Evolutionary conservation across 805 yeast genomes (phyloP), one percentile per base, ranked within the genome.

Genomic region (Candida yuanshanica): DNA sequence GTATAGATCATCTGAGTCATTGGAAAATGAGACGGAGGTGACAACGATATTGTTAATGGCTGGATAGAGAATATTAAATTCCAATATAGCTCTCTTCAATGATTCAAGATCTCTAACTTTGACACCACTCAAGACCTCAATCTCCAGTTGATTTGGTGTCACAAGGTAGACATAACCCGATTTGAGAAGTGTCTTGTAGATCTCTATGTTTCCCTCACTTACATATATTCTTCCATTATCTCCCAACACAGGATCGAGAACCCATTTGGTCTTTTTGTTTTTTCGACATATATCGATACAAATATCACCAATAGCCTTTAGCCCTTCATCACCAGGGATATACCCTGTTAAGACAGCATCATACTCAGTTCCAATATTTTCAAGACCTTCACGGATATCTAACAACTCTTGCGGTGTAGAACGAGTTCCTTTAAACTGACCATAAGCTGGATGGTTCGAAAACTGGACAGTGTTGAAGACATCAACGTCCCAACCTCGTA

Each of bases 381-480:
- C 53, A 13, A 91, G 59, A 0, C 95, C 95, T 4, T 64, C 49
- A 39, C 73, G 71, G 3, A 87, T 59, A 1, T 69, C 74, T 8
- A 48, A 38, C 14, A 90, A 56, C 33, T 72, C 72, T 0, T 59
- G 59, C 0, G 77, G 65, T 3, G 67, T 49, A 4, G 75, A 66
- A 39, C 70, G 70, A 14, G 69, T 60, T 3, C 96, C 96, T 26
- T 67, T 68, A 53, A 83, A 78, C 11, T 60, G 47, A 0, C 84
- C 86, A 60, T 88, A 88, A 1, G 96, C 98, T 2, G 97, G 91
- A 63, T 91, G 97, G 53, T 91, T 89, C 2, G 96, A 86, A 52
- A 81, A 80, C 55, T 87, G 85, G 17, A 90, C 95, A 1, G 95
- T 87, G 62, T 91, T 87, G 41, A 93, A 69, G 18, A 79, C 79